phyloP scores from a whole-genome alignment of 257 asterid genomes.

The Voacanga thouarsii region DNA sequence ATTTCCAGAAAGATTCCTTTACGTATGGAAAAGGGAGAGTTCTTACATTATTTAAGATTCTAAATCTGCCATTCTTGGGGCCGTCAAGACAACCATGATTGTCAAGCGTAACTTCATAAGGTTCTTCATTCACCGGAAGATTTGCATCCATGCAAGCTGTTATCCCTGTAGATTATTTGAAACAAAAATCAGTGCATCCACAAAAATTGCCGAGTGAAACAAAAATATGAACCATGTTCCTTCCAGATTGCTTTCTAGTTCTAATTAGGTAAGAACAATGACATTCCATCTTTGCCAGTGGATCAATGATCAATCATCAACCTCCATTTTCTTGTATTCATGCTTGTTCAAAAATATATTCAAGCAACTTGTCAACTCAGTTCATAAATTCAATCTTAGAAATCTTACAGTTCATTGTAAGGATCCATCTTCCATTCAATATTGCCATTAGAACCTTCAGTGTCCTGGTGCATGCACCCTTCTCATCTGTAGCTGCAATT shows the following conservation, averaged over 20 bases:
- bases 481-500: constrained; percentile 70
- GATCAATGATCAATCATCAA: not conserved
- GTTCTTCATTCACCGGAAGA: constrained; percentile 58
- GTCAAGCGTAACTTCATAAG: constrained; percentile 66
- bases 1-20: not conserved
- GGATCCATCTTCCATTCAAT: constrained; percentile 79
- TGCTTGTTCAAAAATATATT: not conserved
- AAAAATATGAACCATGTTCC: not conserved
- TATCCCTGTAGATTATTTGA: constrained; percentile 52
- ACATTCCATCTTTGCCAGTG: not conserved
- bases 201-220: not conserved
- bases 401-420: constrained; percentile 74
- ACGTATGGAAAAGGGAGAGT: not conserved
- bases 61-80: constrained; percentile 76
- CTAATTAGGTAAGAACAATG: not conserved
- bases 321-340: not conserved
- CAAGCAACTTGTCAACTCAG: not conserved
- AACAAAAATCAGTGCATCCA: constrained; percentile 12
- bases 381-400: constrained; percentile 6
- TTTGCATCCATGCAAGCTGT: constrained; percentile 65
- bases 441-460: constrained; percentile 88
- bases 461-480: constrained; percentile 83
- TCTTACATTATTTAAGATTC: constrained; percentile 56
- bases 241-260: not conserved
- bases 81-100: constrained; percentile 77